Evolutionary conservation across 1,284 basidiomycete genomes (phyloP), one percentile per base, ranked within the genome.

Genomic region (Cryptococcus deneoformans): DNA sequence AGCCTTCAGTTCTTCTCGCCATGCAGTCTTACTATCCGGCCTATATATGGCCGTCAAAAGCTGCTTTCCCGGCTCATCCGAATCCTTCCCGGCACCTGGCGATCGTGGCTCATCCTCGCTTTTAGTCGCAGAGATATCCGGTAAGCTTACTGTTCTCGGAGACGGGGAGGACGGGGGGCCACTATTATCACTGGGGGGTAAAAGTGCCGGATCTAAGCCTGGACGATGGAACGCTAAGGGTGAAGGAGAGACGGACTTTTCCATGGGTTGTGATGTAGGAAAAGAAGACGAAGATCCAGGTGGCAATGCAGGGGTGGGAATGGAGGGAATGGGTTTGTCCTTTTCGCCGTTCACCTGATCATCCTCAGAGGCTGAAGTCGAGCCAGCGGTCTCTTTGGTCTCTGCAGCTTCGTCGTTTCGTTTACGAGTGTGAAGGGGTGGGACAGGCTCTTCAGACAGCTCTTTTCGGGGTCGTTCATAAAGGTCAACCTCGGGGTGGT

Each of bases 21-120:
- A 94, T 61, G 90, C 87, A 14, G 85, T 85, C 20, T 84, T 84
- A 66, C 87, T 87, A 66, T 92, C 90, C 0, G 90, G 89, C 50
- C 88, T 83, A 78, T 92, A 94, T 54, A 94, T 91, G 12, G 89
- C 88, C 12, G 92, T 94, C 40, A 87, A 69, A 50, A 79, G 70
- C 52, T 85, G 83, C 9, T 70, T 67, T 29, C 82, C 81, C 57
- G 79, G 79, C 49, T 82, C 62, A 53, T 10, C 57, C 45, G 6
- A 35, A 40, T 9, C 37, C 45, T 16, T 35, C 34, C 11, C 6
- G 7, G 20, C 42, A 36, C 7, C 36, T 20, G 5, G 38, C 47
- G 52, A 44, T 53, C 46, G 9, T 42, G 39, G 46, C 29, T 29
- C 29, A 10, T 45, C 43, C 46, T 50, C 50, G 11, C 16, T 38